Evolutionary conservation across 495 filamentous ascomycete species (phyloP).

Genomic region (Astrocystis sublimbata): DNA sequence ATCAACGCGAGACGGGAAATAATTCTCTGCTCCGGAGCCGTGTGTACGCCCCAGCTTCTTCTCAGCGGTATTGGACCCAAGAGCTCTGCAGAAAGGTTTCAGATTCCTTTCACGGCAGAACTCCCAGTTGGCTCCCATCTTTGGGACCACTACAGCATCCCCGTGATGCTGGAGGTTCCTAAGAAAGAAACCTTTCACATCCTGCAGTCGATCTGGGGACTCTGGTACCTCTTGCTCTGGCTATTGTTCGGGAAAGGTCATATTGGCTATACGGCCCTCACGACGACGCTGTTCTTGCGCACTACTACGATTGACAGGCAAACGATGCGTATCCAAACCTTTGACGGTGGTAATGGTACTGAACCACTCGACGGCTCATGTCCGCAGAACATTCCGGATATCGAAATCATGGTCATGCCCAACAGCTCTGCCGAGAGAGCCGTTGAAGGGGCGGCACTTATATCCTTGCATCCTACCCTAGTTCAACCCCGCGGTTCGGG

Average conservation of each 20-base stretch:
- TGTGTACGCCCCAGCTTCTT: slow-evolving; percentile 28
- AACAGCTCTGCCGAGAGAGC: slow-evolving; percentile 3
- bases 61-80: slow-evolving; percentile 29
- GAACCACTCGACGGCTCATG: slow-evolving; percentile 18
- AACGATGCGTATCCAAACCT: background rate
- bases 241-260: slow-evolving; percentile 20
- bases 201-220: slow-evolving; percentile 3
- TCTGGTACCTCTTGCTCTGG: slow-evolving; percentile 22
- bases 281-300: slow-evolving; percentile 21
- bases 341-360: slow-evolving; percentile 20
- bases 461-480: slow-evolving; percentile 21
- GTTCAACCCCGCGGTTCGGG: slow-evolving; percentile 40
- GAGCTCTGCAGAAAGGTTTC: too few species aligned
- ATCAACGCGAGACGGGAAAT: slow-evolving; percentile 26
- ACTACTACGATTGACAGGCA: background rate
- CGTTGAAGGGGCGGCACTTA: slow-evolving; percentile 1
- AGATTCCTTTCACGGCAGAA: background rate
- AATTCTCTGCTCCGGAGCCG: slow-evolving; percentile 22
- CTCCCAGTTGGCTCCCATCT: slow-evolving; percentile 26
- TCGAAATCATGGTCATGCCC: slow-evolving; percentile 31
- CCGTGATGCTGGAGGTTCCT: slow-evolving; percentile 28
- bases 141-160: slow-evolving; percentile 24
- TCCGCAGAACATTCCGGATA: slow-evolving; percentile 25
- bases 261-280: slow-evolving; percentile 8
- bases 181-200: slow-evolving; percentile 26